Conservation (phyloP, 805 yeast species). For the Starmera quercuum region DNA sequence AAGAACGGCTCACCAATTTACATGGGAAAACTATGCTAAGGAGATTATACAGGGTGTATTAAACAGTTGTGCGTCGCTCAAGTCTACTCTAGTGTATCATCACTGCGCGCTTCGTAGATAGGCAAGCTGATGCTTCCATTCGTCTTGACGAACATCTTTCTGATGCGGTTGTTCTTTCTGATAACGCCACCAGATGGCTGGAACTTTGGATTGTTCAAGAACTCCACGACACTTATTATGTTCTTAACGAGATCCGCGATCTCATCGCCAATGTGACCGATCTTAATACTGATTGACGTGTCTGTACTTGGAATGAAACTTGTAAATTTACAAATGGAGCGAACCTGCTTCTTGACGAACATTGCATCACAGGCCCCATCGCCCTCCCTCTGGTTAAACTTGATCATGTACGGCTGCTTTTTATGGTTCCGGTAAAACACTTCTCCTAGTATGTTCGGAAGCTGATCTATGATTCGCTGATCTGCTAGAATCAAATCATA, state of each 20-base stretch:
- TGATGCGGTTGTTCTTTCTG: conserved; percentile 36
- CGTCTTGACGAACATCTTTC: conserved; percentile 53
- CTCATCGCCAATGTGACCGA: conserved; percentile 49
- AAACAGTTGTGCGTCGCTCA: too few relatives aligned
- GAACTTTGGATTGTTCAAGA: conserved; percentile 35
- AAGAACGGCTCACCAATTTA: too few relatives aligned
- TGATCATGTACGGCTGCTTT: conserved; percentile 57
- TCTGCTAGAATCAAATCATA: conserved; percentile 67
- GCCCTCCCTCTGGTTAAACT: conserved; percentile 27
- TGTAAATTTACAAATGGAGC: conserved; percentile 56
- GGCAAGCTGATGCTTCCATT: conserved; percentile 64
- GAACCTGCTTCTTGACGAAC: conserved; percentile 57
- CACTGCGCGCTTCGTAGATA: conserved; percentile 21
- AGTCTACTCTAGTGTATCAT: too few relatives aligned
- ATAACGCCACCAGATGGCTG: conserved; percentile 56
- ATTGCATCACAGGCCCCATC: conserved; percentile 59
- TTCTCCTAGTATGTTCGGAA: conserved; percentile 52
- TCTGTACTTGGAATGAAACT: conserved; percentile 57
- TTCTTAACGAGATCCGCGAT: conserved; percentile 40
- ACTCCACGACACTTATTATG: conserved; percentile 40
- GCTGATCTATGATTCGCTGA: conserved; percentile 52
- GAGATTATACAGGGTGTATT: too few relatives aligned
- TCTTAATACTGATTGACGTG: conserved; percentile 46
- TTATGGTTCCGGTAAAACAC: conserved; percentile 57
- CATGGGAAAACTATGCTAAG: too few relatives aligned